Evolutionary conservation across 225 moss, liverwort and hornwort species (phyloP).

Genomic region (Polytrichum commune): DNA sequence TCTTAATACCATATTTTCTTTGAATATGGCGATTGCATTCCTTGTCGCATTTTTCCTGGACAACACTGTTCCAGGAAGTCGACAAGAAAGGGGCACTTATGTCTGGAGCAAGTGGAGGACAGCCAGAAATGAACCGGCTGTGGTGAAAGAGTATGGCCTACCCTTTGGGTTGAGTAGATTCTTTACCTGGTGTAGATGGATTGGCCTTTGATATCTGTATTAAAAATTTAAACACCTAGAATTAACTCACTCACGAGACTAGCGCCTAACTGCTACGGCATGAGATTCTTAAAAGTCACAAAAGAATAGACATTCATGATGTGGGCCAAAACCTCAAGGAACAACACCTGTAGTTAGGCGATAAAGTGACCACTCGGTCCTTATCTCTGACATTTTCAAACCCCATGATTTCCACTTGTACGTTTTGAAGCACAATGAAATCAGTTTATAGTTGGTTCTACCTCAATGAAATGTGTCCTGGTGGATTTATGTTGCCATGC

Average conservation of each 20-base stretch:
- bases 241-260: slow-evolving; percentile 7
- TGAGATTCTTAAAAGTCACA: slow-evolving; percentile 18
- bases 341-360: slow-evolving; percentile 10
- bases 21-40: slow-evolving; percentile 83
- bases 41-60: slow-evolving; percentile 74
- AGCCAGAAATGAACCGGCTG: slow-evolving; percentile 67
- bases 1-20: slow-evolving; percentile 63
- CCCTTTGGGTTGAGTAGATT: slow-evolving; percentile 73
- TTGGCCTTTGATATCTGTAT: slow-evolving; percentile 44
- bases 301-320: slow-evolving; percentile 19
- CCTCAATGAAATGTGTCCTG: neutral
- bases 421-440: slow-evolving; percentile 19
- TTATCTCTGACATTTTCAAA: slow-evolving; percentile 15
- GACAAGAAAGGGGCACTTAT: slow-evolving; percentile 75
- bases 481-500: neutral
- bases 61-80: slow-evolving; percentile 84
- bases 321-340: slow-evolving; percentile 12
- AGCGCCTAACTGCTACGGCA: slow-evolving; percentile 2
- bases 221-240: slow-evolving; percentile 13
- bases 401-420: slow-evolving; percentile 17
- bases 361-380: slow-evolving; percentile 6
- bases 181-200: slow-evolving; percentile 69
- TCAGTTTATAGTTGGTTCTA: slow-evolving; percentile 1
- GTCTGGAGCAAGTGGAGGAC: slow-evolving; percentile 71
- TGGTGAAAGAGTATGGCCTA: slow-evolving; percentile 71